These are phyloP conservation scores for Paecilomyces dactylethromorphus DNA, from an alignment of 2,329 filamentous ascomycete genomes.

Conservation along the genomic window DNA sequence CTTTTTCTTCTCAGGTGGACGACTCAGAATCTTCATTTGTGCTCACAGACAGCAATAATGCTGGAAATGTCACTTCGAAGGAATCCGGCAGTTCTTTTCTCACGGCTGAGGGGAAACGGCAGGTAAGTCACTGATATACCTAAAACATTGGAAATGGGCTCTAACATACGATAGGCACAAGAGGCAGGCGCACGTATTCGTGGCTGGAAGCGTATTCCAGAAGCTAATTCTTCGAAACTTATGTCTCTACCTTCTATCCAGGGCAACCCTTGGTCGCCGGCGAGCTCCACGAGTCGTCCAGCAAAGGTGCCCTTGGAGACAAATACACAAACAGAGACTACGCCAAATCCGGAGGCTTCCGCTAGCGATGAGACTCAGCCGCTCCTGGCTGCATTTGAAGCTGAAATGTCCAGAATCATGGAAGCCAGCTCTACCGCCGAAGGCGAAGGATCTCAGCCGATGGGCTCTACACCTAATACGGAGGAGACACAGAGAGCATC, in stretches of 20 bases:
- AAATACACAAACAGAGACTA: slow-evolving; percentile 10
- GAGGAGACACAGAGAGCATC: slow-evolving; percentile 6
- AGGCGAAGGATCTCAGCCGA: slow-evolving; percentile 6
- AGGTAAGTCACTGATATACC: slow-evolving; percentile 8
- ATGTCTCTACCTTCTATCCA: not conserved
- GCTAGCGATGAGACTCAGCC: slow-evolving; percentile 18
- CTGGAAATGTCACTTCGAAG: not conserved
- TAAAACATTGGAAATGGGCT: not conserved
- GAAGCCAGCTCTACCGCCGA: slow-evolving; percentile 10
- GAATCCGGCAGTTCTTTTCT: slow-evolving; percentile 4
- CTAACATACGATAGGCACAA: slow-evolving; percentile 13
- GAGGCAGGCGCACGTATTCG: slow-evolving; percentile 12
- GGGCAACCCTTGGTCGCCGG: not conserved
- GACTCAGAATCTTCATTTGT: not conserved
- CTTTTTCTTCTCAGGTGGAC: not conserved
- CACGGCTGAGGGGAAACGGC: slow-evolving; percentile 16
- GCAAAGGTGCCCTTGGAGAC: not conserved
- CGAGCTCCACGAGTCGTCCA: not conserved
- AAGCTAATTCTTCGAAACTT: not conserved
- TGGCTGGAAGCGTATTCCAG: not conserved
- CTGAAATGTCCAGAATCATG: slow-evolving; percentile 31
- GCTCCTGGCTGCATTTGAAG: slow-evolving; percentile 33
- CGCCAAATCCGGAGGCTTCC: slow-evolving; percentile 7
- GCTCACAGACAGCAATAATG: not conserved
- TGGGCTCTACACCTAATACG: slow-evolving; percentile 4